Base-by-base conservation (phyloP, 805 yeast genomes). In the Suhomyces tanzawaensis region DNA sequence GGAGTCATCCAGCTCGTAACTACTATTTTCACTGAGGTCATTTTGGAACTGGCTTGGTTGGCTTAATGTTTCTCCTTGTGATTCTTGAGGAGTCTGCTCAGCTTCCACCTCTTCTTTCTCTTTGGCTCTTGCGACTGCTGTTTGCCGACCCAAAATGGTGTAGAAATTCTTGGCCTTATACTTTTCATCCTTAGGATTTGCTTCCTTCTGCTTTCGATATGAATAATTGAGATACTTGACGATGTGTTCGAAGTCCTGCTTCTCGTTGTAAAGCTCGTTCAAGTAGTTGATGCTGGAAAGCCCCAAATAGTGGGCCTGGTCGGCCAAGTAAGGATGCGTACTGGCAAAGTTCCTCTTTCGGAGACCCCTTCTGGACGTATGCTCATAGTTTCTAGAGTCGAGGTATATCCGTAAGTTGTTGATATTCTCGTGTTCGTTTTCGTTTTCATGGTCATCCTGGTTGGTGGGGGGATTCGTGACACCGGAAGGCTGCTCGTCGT, bases 241-340 rank as follows among this genome's bases (percentile, higher is more conserved):
- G 21, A 69, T 64, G 0, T 45, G 48, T 18, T 58, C 59, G 21
- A 65, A 51, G 28, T 66, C 64, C 11, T 51, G 62, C 21, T 53
- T 50, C 9, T 62, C 70, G 24, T 53, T 55, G 47, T 63, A 68
- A 36, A 69, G 41, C 18, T 65, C 69, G 44, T 69, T 68, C 42
- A 69, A 48, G 37, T 61, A 58, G 30, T 59, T 63, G 9, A 53
- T 42, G 28, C 60, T 55, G 4, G 69, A 57, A 11, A 69, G 52
- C 3, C 68, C 74, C 24, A 69, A 52, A 57, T 67, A 69, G 38
- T 67, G 69, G 3, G 72, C 72, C 40, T 66, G 69, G 45, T 69
- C 74, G 8, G 71, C 67, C 19, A 69, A 44, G 43, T 69, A 69
- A 1, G 74, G 74, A 47, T 68, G 71, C 3, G 71, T 55, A 46